phyloP scores from a whole-genome alignment of 2,329 filamentous ascomycete genomes.

The Thermothelomyces thermophilus region DNA sequence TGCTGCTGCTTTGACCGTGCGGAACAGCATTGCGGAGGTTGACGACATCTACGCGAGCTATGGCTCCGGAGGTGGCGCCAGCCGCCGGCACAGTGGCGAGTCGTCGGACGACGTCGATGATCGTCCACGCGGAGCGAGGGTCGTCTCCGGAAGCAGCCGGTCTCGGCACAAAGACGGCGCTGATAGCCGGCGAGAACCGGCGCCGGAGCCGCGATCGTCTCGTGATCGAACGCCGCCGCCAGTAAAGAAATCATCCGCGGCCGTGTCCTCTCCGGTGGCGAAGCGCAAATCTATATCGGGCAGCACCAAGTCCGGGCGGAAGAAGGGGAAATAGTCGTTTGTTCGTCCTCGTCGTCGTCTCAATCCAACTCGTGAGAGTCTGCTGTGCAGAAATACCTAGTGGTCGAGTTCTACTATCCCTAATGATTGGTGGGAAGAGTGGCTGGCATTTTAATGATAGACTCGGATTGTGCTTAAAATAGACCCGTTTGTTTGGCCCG shows the following conservation, averaged over 20 bases:
- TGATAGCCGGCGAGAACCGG: slow-evolving; percentile 8
- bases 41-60: slow-evolving; percentile 25
- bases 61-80: slow-evolving; percentile 1
- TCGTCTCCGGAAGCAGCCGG: slow-evolving; percentile 2
- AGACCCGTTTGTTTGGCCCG: too few species aligned
- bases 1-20: slow-evolving; percentile 30
- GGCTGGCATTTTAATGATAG: slow-evolving; percentile 14
- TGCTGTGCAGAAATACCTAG: slow-evolving; percentile 1
- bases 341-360: too few species aligned
- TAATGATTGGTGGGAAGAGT: slow-evolving; percentile 3
- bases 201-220: slow-evolving; percentile 11
- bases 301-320: slow-evolving; percentile 17
- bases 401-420: slow-evolving; percentile 5
- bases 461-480: slow-evolving; percentile 13
- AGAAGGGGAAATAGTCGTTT: slow-evolving; percentile 31
- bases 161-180: slow-evolving; percentile 9
- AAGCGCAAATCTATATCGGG: slow-evolving; percentile 22
- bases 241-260: slow-evolving; percentile 14
- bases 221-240: slow-evolving; percentile 15
- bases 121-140: background rate
- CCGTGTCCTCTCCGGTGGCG: background rate
- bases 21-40: slow-evolving; percentile 33
- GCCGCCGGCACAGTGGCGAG: slow-evolving; percentile 10
- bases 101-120: slow-evolving; percentile 10
- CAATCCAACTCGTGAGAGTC: background rate